These are phyloP conservation scores for Astrothelium subdiscretum DNA, from an alignment of 495 filamentous ascomycete species.

Conservation along the genomic window DNA sequence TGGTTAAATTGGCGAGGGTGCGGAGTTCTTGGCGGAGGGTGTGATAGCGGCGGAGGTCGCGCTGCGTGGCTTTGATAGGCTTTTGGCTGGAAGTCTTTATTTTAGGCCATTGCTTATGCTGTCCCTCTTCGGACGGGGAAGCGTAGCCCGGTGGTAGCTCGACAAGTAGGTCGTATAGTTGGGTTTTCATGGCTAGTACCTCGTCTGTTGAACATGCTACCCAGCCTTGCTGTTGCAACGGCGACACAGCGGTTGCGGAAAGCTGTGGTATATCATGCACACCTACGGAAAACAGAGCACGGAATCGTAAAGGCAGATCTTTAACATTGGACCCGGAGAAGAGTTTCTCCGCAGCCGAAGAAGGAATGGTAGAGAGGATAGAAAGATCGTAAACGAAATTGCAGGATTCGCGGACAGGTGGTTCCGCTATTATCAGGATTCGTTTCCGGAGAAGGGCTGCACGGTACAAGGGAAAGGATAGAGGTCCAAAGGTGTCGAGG, in stretches of 20 bases:
- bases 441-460: constrained; percentile 82
- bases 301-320: constrained; percentile 49
- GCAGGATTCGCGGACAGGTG: constrained; percentile 74
- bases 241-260: constrained; percentile 34
- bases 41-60: constrained; percentile 71
- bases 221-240: constrained; percentile 44
- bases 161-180: constrained; percentile 79
- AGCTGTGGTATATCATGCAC: constrained; percentile 84
- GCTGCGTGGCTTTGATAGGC: constrained; percentile 74
- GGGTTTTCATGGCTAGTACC: constrained; percentile 70
- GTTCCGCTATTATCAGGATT: constrained; percentile 70
- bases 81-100: constrained; percentile 51
- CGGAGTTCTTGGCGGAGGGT: constrained; percentile 57
- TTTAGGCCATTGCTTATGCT: constrained; percentile 54
- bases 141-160: constrained; percentile 55
- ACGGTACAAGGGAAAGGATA: constrained; percentile 81
- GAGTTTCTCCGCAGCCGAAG: constrained; percentile 52
- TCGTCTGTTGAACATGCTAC: constrained; percentile 91
- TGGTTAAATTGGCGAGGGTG: constrained; percentile 31
- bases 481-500: constrained; percentile 72
- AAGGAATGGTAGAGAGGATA: constrained; percentile 67
- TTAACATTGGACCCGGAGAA: constrained; percentile 35
- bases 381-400: constrained; percentile 83
- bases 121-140: constrained; percentile 39
- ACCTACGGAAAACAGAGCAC: constrained; percentile 79